A percentile compares a stretch with the other conserved stretches of the same genome.
Evolutionary conservation across 2,329 filamentous ascomycete genomes (phyloP).

Genomic region (Didymosphaeria variabile): DNA sequence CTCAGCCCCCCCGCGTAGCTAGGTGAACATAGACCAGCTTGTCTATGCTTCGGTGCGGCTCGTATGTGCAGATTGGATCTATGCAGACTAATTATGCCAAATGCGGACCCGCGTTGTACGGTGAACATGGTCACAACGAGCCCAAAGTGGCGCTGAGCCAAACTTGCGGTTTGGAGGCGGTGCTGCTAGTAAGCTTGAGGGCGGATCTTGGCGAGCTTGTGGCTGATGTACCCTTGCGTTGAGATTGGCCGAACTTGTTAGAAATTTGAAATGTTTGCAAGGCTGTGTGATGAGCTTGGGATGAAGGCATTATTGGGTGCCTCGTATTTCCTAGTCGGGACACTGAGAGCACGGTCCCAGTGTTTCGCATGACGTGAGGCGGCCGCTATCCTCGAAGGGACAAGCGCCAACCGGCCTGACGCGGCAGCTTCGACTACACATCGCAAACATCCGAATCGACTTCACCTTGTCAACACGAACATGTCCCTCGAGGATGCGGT

Average conservation of each 20-base stretch:
- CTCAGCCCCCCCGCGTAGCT: not conserved
- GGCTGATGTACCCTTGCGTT: not conserved
- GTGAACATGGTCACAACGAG: too few species aligned
- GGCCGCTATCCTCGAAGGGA: not conserved
- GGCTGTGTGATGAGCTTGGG: not conserved
- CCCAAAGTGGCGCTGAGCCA: not conserved
- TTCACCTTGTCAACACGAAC: constrained; percentile 2
- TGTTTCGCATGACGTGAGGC: constrained; percentile 1
- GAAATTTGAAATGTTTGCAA: not conserved
- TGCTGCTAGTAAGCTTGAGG: not conserved
- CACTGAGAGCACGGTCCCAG: not conserved
- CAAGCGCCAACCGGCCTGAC: constrained; percentile 4
- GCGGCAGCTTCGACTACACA: not conserved
- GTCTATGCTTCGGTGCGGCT: not conserved
- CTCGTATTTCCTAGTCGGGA: constrained; percentile 4
- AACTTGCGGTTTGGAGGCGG: not conserved
- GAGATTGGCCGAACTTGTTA: not conserved
- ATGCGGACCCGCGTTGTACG: not conserved
- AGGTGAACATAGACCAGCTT: not conserved
- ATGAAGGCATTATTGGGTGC: not conserved
- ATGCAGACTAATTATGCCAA: not conserved
- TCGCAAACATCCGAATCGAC: constrained; percentile 10
- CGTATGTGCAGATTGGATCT: not conserved
- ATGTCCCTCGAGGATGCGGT: constrained; percentile 31
- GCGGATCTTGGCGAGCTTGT: constrained; percentile 1